These are phyloP conservation scores for Noccaea bulbosa DNA, from an alignment of 345 rosid genomes.

Conservation along the genomic window DNA sequence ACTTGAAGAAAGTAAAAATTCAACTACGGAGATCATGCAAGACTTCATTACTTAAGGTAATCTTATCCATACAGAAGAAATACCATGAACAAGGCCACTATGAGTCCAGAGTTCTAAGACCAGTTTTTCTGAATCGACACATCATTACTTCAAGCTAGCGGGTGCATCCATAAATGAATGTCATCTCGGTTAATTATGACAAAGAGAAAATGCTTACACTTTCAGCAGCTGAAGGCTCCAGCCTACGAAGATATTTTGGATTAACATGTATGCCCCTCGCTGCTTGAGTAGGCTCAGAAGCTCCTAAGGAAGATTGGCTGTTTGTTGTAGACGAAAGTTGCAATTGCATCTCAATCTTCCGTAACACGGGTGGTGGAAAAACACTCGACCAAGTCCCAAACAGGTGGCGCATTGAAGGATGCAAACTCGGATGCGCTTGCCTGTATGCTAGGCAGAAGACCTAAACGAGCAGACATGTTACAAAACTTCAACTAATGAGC, in stretches of 20 bases:
- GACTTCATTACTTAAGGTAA: background rate
- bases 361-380: constrained; percentile 71
- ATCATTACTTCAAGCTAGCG: constrained; percentile 10
- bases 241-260: constrained; percentile 87
- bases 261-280: constrained; percentile 95
- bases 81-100: background rate
- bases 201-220: constrained; percentile 60
- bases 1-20: constrained; percentile 23
- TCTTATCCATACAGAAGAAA: constrained; percentile 13
- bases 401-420: constrained; percentile 85
- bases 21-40: background rate
- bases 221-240: constrained; percentile 68
- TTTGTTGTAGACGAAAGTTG: constrained; percentile 57
- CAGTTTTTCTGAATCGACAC: constrained; percentile 10
- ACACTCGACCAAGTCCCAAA: constrained; percentile 96
- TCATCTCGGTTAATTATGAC: constrained; percentile 7
- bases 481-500: constrained; percentile 6
- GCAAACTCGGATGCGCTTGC: constrained; percentile 70
- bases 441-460: constrained; percentile 84
- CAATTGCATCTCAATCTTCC: constrained; percentile 73
- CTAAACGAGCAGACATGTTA: constrained; percentile 46
- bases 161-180: constrained; percentile 13
- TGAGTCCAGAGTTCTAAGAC: constrained; percentile 15
- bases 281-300: constrained; percentile 80
- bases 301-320: constrained; percentile 60